phyloP scores from a whole-genome alignment of 2,329 filamentous ascomycete species.

The Talaromyces verruculosus region DNA sequence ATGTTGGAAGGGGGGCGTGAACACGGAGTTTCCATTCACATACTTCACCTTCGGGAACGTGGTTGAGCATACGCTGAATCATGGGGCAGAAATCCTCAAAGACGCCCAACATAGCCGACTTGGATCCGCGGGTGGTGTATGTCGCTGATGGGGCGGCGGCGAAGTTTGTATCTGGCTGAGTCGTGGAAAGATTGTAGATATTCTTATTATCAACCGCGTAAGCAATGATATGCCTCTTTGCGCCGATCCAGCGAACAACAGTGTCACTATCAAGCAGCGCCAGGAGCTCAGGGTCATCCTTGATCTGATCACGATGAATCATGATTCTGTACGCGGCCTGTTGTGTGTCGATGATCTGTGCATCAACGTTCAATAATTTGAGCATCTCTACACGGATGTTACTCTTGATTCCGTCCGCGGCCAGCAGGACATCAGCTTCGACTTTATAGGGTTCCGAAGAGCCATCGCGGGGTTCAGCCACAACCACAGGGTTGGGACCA shows the following conservation, averaged over 20 bases:
- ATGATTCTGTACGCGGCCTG: constrained; percentile 58
- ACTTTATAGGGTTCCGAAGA: constrained; percentile 49
- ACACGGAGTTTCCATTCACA: constrained; percentile 66
- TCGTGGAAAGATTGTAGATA: constrained; percentile 66
- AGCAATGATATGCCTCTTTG: constrained; percentile 65
- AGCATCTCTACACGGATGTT: constrained; percentile 47
- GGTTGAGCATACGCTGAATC: constrained; percentile 60
- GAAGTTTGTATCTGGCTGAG: constrained; percentile 62
- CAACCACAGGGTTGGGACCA: constrained; percentile 60
- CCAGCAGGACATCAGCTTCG: constrained; percentile 54
- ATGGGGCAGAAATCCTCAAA: constrained; percentile 62
- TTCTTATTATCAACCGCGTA: constrained; percentile 64
- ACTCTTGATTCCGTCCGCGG: constrained; percentile 57
- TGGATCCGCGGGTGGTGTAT: constrained; percentile 64
- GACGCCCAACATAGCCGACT: constrained; percentile 60
- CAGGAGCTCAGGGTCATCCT: constrained; percentile 53
- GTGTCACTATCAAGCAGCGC: constrained; percentile 57
- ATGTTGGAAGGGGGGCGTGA: constrained; percentile 62
- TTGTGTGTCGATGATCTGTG: constrained; percentile 50
- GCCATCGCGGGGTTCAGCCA: constrained; percentile 57
- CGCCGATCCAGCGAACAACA: constrained; percentile 66
- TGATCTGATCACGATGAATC: constrained; percentile 49
- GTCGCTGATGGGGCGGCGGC: constrained; percentile 59
- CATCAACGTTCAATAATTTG: constrained; percentile 37
- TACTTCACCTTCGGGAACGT: constrained; percentile 64